phyloP scores from a whole-genome alignment of 306 rosid species.

The Parietaria judaica region DNA sequence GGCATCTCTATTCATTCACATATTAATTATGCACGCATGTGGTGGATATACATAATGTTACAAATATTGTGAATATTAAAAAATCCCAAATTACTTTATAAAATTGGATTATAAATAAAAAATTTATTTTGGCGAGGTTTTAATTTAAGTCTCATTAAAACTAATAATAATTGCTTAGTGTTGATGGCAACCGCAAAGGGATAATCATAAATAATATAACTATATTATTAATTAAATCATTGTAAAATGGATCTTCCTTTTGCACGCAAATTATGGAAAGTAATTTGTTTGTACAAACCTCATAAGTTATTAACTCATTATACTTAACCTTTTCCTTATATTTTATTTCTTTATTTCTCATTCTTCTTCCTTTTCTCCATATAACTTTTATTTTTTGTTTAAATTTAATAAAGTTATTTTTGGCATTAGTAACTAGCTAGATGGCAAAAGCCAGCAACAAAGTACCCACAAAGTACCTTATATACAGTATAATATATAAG shows the following conservation, averaged over 20 bases:
- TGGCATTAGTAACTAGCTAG: conserved; percentile 1
- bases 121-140: too few relatives aligned
- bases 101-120: too few relatives aligned
- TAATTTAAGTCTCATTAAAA: too few relatives aligned
- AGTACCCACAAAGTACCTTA: conserved; percentile 20
- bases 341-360: background rate
- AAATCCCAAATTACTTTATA: too few relatives aligned
- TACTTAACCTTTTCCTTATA: background rate
- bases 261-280: conserved; percentile 15
- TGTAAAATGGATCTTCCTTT: background rate
- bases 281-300: conserved; percentile 25
- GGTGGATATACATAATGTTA: background rate
- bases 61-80: too few relatives aligned
- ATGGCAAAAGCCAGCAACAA: conserved; percentile 7
- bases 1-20: conserved; percentile 21
- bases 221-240: conserved; percentile 8
- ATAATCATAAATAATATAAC: conserved; percentile 7
- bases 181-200: conserved; percentile 13
- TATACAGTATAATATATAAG: background rate
- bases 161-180: conserved; percentile 15
- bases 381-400: background rate
- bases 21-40: conserved; percentile 1
- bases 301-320: background rate
- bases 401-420: background rate
- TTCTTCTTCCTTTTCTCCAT: background rate